Evolutionary conservation across 352 stramenopile species (phyloP).

Genomic region (Phytophthora sp.): DNA sequence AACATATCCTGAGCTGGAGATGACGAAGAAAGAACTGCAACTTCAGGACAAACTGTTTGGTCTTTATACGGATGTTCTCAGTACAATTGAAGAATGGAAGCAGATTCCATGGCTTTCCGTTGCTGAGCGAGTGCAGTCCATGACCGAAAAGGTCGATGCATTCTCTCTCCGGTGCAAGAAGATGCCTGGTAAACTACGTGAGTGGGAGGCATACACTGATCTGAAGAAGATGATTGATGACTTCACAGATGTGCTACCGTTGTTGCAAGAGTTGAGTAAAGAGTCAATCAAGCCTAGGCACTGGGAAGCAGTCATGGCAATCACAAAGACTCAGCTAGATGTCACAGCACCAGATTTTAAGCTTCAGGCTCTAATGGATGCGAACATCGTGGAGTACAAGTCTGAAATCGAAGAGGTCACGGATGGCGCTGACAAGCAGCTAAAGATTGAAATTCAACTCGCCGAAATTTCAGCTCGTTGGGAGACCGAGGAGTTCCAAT

Average conservation of each 20-base stretch:
- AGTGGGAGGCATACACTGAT: conserved; percentile 98
- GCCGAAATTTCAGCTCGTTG: conserved; percentile 95
- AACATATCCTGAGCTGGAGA: conserved; percentile 96
- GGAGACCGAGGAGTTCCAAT: conserved; percentile 95
- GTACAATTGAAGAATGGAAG: conserved; percentile 98
- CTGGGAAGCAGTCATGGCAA: conserved; percentile 97
- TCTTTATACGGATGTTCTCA: conserved; percentile 97
- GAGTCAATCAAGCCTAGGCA: conserved; percentile 96
- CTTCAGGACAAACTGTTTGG: conserved; percentile 95
- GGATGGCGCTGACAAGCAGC: conserved; percentile 97
- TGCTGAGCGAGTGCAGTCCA: conserved; percentile 93
- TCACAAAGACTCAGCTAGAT: conserved; percentile 93
- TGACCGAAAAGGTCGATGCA: conserved; percentile 97
- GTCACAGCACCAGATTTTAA: conserved; percentile 95
- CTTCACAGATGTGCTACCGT: conserved; percentile 96
- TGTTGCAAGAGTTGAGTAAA: conserved; percentile 97
- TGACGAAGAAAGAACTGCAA: conserved; percentile 97
- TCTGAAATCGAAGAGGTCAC: conserved; percentile 98
- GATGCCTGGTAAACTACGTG: conserved; percentile 94
- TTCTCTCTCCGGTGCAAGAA: conserved; percentile 98
- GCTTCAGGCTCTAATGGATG: conserved; percentile 94
- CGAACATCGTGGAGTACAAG: conserved; percentile 91
- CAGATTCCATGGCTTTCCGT: conserved; percentile 96
- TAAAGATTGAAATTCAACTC: conserved; percentile 97
- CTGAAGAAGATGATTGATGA: conserved; percentile 98